These are phyloP conservation scores for Prunus salicina DNA, from an alignment of 306 rosid genomes.

Conservation along the genomic window DNA sequence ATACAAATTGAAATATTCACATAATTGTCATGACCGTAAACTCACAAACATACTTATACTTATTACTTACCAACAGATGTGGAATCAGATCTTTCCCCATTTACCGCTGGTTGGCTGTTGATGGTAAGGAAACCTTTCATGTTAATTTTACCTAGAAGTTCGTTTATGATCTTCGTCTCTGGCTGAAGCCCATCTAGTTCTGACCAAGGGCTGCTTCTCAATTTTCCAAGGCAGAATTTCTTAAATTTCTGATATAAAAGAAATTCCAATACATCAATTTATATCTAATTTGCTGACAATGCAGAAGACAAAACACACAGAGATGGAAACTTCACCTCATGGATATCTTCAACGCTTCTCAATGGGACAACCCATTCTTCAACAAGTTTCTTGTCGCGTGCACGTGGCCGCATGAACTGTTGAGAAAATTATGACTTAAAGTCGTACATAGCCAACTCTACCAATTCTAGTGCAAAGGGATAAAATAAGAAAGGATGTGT, in stretches of 20 bases:
- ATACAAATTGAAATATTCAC: not conserved
- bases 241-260: conserved; percentile 65
- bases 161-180: conserved; percentile 82
- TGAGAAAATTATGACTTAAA: not conserved
- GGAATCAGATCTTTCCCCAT: conserved; percentile 87
- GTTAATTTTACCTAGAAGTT: conserved; percentile 70
- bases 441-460: not conserved
- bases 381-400: conserved; percentile 80
- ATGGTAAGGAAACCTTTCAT: conserved; percentile 81
- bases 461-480: not conserved
- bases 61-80: conserved; percentile 67
- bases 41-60: not conserved
- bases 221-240: conserved; percentile 74
- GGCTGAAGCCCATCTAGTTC: conserved; percentile 95
- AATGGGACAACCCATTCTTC: conserved; percentile 94
- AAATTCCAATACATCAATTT: conserved; percentile 13
- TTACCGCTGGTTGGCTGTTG: conserved; percentile 96
- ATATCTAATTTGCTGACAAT: conserved; percentile 4
- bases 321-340: conserved; percentile 53
- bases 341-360: conserved; percentile 67
- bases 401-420: conserved; percentile 95
- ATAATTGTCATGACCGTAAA: not conserved
- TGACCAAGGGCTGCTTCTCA: conserved; percentile 97
- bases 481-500: not conserved
- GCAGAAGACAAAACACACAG: not conserved